Base-by-base conservation (phyloP, 2,329 filamentous ascomycete species). In the Fonsecaea multimorphosa region DNA sequence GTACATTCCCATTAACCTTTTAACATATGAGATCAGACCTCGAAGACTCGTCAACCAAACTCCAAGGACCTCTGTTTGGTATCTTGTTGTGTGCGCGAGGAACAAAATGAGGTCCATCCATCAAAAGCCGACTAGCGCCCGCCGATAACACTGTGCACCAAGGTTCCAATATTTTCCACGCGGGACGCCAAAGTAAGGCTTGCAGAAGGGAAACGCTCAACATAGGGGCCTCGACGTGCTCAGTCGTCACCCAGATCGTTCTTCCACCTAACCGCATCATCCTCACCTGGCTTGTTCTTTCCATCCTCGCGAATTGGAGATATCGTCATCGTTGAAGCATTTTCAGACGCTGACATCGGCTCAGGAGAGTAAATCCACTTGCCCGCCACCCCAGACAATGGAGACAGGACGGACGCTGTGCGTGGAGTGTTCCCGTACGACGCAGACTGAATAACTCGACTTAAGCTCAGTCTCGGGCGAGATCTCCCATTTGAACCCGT, bases 201-300 rank as follows among this genome's bases (percentile, higher is more conserved):
- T 2, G 19, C 7, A 49, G 22, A 49, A 24, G 2, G 19, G 19
- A 5, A 24, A 24, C 19, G 14, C 5, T 49, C 22, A 24, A 24
- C 11, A 7, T 3, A n/a, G 5, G 7, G 6, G n/a, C 7, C 2
- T 49, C 24, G 19, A n/a, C 44, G 44, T 32, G 24, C 36, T 55
- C 51, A 58, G 29, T 55, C 64, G 22, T 66, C 64, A 34, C 64
- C 64, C 19, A 66, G 59, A 38, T 66, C 64, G 38, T 66, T 59
- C 27, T 29, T 56, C 40, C 60, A 63, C n/a, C 16, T 27, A 9
- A 54, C 24, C 11, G 49, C 56, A 49, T 60, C 62, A 31, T 29
- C 34, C n/a, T n/a, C 38, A 24, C 9, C 58, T 4, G 19, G 32
- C 14, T 55, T 31, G 19, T 46, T 14, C 5, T 27, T 44, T 29